Evolutionary conservation across 176 grass and related monocot species (phyloP).

Genomic region (Eragrostis nindensis): DNA sequence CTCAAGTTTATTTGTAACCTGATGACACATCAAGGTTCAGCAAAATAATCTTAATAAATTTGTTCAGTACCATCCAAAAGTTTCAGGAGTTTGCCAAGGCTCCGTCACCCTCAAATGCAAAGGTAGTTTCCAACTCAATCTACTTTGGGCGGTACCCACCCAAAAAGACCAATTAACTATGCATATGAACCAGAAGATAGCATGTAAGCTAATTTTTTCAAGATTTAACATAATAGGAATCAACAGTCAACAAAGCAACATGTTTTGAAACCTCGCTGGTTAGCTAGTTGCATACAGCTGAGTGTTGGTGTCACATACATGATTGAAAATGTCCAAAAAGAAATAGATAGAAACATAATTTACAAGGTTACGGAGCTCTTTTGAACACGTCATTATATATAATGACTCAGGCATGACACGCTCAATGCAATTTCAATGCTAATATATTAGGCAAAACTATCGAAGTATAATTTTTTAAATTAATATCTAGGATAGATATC

Average conservation of each 20-base stretch:
- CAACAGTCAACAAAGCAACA: background rate
- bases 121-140: background rate
- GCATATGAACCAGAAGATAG: background rate
- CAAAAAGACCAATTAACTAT: background rate
- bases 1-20: conserved; percentile 93
- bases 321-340: background rate
- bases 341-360: background rate
- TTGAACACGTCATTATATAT: no score
- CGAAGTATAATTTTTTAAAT: no score
- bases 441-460: background rate
- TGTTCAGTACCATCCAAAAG: background rate
- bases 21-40: background rate
- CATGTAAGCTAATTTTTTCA: background rate
- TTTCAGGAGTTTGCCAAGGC: no score
- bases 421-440: no score
- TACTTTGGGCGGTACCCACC: background rate
- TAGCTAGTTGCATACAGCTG: background rate
- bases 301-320: background rate
- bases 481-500: background rate
- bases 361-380: no score
- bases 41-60: no score
- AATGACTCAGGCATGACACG: no score
- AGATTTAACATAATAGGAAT: background rate
- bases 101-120: no score
- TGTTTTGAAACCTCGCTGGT: background rate